These are phyloP conservation scores for Kwoniella dendrophila DNA, from an alignment of 768 basidiomycete species.

Conservation along the genomic window DNA sequence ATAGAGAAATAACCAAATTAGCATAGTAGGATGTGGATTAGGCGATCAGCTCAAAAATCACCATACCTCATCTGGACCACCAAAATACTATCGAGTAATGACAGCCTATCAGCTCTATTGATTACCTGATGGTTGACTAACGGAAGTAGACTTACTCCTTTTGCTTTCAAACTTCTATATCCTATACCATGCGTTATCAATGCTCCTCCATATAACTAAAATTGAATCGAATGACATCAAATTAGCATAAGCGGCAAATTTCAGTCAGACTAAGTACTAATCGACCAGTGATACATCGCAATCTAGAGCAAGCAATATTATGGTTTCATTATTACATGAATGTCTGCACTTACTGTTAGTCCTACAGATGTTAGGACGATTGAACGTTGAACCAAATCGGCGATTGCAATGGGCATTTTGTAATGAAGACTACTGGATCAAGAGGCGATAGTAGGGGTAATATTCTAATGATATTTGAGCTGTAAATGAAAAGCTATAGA, in stretches of 20 bases:
- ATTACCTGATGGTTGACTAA: neutral
- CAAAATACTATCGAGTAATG: conserved; percentile 13
- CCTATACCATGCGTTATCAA: conserved; percentile 28
- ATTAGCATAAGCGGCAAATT: no score
- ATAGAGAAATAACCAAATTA: neutral
- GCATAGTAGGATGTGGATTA: neutral
- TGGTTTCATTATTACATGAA: neutral
- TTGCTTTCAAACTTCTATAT: conserved; percentile 17
- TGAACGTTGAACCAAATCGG: conserved; percentile 23
- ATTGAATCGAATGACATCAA: neutral
- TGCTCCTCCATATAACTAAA: conserved; percentile 20
- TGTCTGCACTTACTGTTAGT: conserved; percentile 16
- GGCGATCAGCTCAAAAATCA: neutral
- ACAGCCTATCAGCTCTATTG: neutral
- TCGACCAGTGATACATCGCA: no score
- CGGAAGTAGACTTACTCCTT: conserved; percentile 12
- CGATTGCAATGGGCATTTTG: conserved; percentile 18
- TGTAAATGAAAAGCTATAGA: no score
- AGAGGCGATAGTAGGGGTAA: neutral
- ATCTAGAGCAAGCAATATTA: neutral
- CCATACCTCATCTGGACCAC: conserved; percentile 20
- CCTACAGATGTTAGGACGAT: conserved; percentile 30
- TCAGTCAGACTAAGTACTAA: neutral
- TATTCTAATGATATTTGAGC: no score
- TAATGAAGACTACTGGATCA: no score